Evolutionary conservation across 192 early-diverging fungal genomes (phyloP).

Genomic region (Gigaspora rosea): DNA sequence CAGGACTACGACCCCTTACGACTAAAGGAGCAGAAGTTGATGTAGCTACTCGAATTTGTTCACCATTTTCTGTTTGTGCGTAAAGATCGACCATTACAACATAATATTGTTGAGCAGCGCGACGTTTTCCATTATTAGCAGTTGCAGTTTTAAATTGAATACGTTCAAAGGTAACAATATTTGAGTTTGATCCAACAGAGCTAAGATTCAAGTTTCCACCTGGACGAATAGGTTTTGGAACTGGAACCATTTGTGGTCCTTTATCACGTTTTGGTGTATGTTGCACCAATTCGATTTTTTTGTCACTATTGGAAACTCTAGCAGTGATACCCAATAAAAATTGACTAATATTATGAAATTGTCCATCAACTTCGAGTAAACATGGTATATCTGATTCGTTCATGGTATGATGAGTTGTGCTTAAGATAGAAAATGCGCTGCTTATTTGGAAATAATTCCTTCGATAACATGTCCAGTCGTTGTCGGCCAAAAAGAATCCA

Average conservation of each 20-base stretch:
- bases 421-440: constrained; percentile 60
- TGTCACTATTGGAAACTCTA: constrained; percentile 68
- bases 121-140: constrained; percentile 90
- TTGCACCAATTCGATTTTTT: constrained; percentile 80
- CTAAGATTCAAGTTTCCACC: constrained; percentile 56
- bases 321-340: constrained; percentile 81
- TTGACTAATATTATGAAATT: constrained; percentile 54
- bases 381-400: constrained; percentile 58
- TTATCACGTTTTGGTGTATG: constrained; percentile 93
- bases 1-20: constrained; percentile 92
- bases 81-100: constrained; percentile 76
- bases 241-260: constrained; percentile 79
- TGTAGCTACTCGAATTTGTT: constrained; percentile 60
- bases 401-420: constrained; percentile 35
- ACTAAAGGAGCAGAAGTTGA: constrained; percentile 80
- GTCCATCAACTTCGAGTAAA: constrained; percentile 60
- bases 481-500: constrained; percentile 87
- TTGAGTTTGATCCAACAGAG: constrained; percentile 40
- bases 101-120: constrained; percentile 94
- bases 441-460: constrained; percentile 94
- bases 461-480: constrained; percentile 93
- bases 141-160: constrained; percentile 98
- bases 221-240: constrained; percentile 54
- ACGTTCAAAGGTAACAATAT: constrained; percentile 81
- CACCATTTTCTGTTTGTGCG: constrained; percentile 68